Conservation (phyloP, 2,329 filamentous ascomycete species). For the Pyricularia sp. region DNA sequence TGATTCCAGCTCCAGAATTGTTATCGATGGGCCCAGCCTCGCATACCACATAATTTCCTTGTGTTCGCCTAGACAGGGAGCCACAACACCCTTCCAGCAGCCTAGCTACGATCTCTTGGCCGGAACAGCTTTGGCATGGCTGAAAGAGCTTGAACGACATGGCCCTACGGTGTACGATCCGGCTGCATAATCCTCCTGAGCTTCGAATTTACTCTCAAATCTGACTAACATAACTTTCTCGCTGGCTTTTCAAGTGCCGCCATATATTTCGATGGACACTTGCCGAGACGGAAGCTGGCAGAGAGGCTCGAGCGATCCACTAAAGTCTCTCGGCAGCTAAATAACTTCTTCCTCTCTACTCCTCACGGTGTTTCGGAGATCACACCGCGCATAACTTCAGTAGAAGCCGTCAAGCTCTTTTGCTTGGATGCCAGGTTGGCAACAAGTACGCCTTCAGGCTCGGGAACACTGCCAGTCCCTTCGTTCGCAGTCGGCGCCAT, state of each 20-base stretch:
- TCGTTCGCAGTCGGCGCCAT: slow-evolving; percentile 71
- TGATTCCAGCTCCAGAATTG: slow-evolving; percentile 8
- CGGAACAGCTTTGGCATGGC: slow-evolving; percentile 11
- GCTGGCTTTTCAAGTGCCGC: slow-evolving; percentile 36
- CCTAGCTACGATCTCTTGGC: slow-evolving; percentile 13
- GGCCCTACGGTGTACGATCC: slow-evolving; percentile 9
- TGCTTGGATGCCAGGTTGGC: not conserved
- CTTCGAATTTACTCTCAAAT: not conserved
- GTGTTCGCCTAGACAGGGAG: slow-evolving; percentile 6
- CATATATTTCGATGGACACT: slow-evolving; percentile 79
- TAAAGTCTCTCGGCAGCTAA: slow-evolving; percentile 46
- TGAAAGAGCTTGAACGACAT: slow-evolving; percentile 11
- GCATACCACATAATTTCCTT: slow-evolving; percentile 15
- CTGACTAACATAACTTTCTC: not conserved
- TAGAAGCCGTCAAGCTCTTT: slow-evolving; percentile 5
- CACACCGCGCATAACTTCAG: slow-evolving; percentile 16
- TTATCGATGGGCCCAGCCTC: slow-evolving; percentile 18
- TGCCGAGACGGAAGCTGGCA: slow-evolving; percentile 57
- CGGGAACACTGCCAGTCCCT: slow-evolving; percentile 26
- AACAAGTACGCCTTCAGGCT: not conserved
- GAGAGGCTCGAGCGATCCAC: slow-evolving; percentile 54
- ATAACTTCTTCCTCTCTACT: slow-evolving; percentile 31
- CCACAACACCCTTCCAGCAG: slow-evolving; percentile 13
- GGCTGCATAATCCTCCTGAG: not conserved
- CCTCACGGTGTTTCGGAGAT: slow-evolving; percentile 14